These are phyloP conservation scores for Huntiella savannae DNA, from an alignment of 2,329 filamentous ascomycete species.

Conservation along the genomic window DNA sequence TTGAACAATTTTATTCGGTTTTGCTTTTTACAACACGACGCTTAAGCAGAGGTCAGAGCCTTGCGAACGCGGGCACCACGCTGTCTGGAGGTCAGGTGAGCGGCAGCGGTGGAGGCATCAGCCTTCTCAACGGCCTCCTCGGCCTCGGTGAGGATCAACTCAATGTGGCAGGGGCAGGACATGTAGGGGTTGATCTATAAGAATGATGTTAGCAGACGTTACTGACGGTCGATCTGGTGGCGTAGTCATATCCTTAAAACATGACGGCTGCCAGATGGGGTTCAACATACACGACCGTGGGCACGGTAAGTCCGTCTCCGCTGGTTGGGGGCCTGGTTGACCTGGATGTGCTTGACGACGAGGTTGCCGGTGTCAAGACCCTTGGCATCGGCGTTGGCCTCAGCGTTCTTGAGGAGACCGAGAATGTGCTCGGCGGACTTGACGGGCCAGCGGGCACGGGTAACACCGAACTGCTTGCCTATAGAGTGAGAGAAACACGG, in stretches of 20 bases:
- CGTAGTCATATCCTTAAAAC: neutral
- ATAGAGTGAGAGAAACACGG: neutral
- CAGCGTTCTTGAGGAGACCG: conserved; percentile 91
- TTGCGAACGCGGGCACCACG: conserved; percentile 51
- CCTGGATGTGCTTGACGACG: conserved; percentile 99
- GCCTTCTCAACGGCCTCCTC: conserved; percentile 93
- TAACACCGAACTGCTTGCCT: conserved; percentile 99
- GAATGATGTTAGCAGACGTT: neutral
- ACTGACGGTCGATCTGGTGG: neutral
- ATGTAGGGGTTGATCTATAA: conserved; percentile 98
- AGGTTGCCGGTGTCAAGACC: conserved; percentile 94
- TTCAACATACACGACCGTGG: conserved; percentile 84
- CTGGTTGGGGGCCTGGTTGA: conserved; percentile 99
- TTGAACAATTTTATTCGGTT: conserved; percentile 17
- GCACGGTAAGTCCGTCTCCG: conserved; percentile 98
- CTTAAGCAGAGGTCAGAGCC: conserved; percentile 47
- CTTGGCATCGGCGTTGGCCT: conserved; percentile 93
- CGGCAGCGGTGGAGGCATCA: conserved; percentile 55
- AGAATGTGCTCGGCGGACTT: conserved; percentile 98
- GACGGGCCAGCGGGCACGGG: conserved; percentile 94
- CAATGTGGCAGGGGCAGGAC: conserved; percentile 99
- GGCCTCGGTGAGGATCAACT: conserved; percentile 96
- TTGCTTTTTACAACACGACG: conserved; percentile 7
- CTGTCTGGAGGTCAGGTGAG: conserved; percentile 75
- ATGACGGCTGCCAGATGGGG: neutral